Conservation (phyloP, 2,329 filamentous ascomycete species). For the Pseudopyrenochaeta lycopersici region DNA sequence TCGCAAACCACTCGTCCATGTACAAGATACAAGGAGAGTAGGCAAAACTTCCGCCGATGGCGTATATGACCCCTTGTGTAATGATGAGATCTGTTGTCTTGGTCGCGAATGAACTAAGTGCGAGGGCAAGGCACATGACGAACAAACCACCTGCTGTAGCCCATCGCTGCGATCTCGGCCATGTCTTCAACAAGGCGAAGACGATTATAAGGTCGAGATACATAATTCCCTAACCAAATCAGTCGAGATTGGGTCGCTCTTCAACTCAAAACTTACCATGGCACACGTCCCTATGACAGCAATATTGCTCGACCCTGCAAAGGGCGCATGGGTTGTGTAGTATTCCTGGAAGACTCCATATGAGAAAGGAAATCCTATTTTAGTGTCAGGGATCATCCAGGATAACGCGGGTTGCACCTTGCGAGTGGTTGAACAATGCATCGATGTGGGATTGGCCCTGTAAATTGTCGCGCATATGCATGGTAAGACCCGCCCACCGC, state of each 20-base stretch:
- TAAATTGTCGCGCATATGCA: too few species aligned
- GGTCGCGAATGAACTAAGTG: slow-evolving; percentile 46
- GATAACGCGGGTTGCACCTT: too few species aligned
- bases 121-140: slow-evolving; percentile 35
- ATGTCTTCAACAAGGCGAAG: slow-evolving; percentile 43
- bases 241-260: too few species aligned
- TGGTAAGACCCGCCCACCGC: too few species aligned
- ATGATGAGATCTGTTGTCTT: slow-evolving; percentile 47
- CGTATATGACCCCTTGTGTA: slow-evolving; percentile 50
- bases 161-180: slow-evolving; percentile 39
- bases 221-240: slow-evolving; percentile 46
- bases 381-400: slow-evolving; percentile 1
- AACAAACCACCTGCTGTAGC: slow-evolving; percentile 43
- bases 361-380: slow-evolving; percentile 69
- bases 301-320: slow-evolving; percentile 62
- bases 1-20: slow-evolving; percentile 69
- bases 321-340: slow-evolving; percentile 68
- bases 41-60: slow-evolving; percentile 58
- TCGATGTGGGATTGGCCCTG: too few species aligned
- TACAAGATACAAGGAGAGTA: slow-evolving; percentile 66
- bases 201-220: slow-evolving; percentile 54
- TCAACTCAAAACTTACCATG: slow-evolving; percentile 36
- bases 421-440: too few species aligned
- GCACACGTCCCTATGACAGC: slow-evolving; percentile 71
- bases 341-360: slow-evolving; percentile 77